A percentile compares a stretch with the other conserved stretches of the same genome.
These are phyloP conservation scores for Podila epigama DNA, from an alignment of 192 early-diverging fungal genomes.

Conservation along the genomic window DNA sequence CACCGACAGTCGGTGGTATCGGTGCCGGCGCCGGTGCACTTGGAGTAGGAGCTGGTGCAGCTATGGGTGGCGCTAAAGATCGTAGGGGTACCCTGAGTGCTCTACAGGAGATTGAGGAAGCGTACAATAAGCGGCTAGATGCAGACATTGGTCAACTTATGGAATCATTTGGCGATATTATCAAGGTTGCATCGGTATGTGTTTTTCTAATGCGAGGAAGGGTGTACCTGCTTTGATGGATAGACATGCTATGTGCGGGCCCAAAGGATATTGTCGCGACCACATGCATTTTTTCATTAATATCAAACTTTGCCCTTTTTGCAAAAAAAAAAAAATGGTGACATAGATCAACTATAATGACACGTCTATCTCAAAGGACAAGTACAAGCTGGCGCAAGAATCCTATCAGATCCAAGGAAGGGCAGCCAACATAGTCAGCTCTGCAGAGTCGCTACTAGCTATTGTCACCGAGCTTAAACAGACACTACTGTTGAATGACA, in stretches of 20 bases:
- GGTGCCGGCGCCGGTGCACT: constrained; percentile 7
- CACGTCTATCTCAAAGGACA: constrained; percentile 55
- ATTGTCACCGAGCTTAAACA: constrained; percentile 62
- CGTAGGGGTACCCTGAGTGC: constrained; percentile 14
- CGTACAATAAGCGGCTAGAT: constrained; percentile 61
- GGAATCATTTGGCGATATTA: constrained; percentile 61
- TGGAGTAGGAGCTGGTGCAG: constrained; percentile 10
- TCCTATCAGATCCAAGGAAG: constrained; percentile 64
- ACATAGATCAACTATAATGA: constrained; percentile 36
- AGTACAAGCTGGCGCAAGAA: constrained; percentile 63
- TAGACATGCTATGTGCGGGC: too few relatives aligned
- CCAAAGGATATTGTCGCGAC: too few relatives aligned
- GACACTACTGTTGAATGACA: constrained; percentile 56
- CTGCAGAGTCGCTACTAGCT: constrained; percentile 56
- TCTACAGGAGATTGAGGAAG: constrained; percentile 59
- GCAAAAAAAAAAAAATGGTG: neutral
- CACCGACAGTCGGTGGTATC: neutral
- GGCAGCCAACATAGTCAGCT: constrained; percentile 60
- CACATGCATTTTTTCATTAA: too few relatives aligned
- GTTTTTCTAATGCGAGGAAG: too few relatives aligned
- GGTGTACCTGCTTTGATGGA: too few relatives aligned
- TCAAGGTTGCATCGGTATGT: constrained; percentile 59
- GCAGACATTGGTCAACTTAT: constrained; percentile 56
- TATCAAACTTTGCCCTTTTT: too few relatives aligned
- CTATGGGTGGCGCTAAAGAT: neutral